Evolutionary conservation across 1,284 basidiomycete species (phyloP).

Genomic region (Puccinia novopanici): DNA sequence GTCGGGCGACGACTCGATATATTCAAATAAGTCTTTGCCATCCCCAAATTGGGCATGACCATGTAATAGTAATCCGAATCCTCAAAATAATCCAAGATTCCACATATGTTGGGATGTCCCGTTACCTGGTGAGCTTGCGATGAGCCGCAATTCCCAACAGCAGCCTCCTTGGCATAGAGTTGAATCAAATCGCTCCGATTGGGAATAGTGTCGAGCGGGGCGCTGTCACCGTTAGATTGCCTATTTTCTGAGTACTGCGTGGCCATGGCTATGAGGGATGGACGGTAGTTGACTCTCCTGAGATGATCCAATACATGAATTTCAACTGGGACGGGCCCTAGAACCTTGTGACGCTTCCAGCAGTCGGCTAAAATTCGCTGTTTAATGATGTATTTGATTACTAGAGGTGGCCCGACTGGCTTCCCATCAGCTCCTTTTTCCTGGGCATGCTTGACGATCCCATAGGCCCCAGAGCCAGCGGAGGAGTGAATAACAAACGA

Average conservation of each 20-base stretch:
- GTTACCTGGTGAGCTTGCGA: constrained; percentile 56
- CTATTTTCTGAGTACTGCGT: constrained; percentile 59
- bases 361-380: constrained; percentile 96
- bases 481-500: constrained; percentile 78
- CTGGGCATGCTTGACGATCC: constrained; percentile 85
- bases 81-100: constrained; percentile 94
- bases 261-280: constrained; percentile 68
- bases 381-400: constrained; percentile 98
- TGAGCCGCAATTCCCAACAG: constrained; percentile 60
- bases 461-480: constrained; percentile 94
- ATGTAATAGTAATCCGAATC: constrained; percentile 96
- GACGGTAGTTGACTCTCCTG: constrained; percentile 67
- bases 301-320: constrained; percentile 90
- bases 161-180: constrained; percentile 69
- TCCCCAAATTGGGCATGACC: constrained; percentile 63
- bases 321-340: constrained; percentile 97
- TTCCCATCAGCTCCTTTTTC: constrained; percentile 73
- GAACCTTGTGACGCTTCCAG: constrained; percentile 93
- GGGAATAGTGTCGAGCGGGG: constrained; percentile 51
- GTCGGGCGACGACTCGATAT: constrained; percentile 83
- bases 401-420: constrained; percentile 61
- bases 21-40: constrained; percentile 83
- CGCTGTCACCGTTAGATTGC: constrained; percentile 74
- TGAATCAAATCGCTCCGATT: constrained; percentile 52
- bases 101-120: constrained; percentile 89